Conservation (phyloP, 2,329 filamentous ascomycete species). For the Diaporthe vexans region DNA sequence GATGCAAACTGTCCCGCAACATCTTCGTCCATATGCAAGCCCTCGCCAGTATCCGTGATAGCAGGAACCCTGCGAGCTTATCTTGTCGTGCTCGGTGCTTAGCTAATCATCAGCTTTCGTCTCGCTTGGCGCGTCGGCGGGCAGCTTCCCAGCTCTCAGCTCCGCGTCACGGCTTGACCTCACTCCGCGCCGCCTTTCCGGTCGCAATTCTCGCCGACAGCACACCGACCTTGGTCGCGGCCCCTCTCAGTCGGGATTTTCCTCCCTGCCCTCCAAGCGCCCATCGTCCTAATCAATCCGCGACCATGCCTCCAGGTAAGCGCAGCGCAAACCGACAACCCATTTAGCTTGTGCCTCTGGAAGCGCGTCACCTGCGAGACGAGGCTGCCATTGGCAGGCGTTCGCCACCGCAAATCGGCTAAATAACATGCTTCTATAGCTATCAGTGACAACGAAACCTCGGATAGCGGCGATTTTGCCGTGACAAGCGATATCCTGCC, state of each 20-base stretch:
- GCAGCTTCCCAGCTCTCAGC: not conserved
- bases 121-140: constrained; percentile 22
- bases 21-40: not conserved
- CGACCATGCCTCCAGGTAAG: constrained; percentile 40
- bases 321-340: not conserved
- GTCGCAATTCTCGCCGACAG: constrained; percentile 30
- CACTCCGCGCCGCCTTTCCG: constrained; percentile 1
- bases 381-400: not conserved
- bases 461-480: constrained; percentile 49
- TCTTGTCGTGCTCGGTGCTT: constrained; percentile 9
- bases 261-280: not conserved
- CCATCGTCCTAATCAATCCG: not conserved
- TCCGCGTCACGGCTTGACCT: constrained; percentile 29
- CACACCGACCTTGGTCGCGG: constrained; percentile 13
- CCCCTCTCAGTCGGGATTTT: too few species aligned
- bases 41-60: not conserved
- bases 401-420: not conserved
- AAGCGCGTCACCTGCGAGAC: constrained; percentile 35
- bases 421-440: constrained; percentile 46
- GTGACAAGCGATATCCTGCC: constrained; percentile 43
- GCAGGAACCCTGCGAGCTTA: not conserved
- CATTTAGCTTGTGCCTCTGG: not conserved
- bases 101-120: not conserved
- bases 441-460: constrained; percentile 59
- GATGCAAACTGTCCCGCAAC: not conserved